Base-by-base conservation (phyloP, 257 asterid species). In the Lantana camara region DNA sequence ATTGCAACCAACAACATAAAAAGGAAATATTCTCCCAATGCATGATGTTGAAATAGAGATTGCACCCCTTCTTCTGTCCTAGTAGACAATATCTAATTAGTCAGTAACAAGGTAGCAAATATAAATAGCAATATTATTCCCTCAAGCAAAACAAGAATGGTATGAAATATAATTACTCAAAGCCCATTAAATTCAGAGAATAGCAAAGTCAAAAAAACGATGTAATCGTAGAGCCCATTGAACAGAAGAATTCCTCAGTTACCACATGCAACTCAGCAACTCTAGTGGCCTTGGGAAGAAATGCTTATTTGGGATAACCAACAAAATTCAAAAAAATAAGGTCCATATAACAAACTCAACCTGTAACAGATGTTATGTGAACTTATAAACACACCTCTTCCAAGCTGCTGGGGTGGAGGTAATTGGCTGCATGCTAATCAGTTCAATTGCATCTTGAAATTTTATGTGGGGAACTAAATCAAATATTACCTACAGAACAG, bases 341-440 rank as follows among this genome's bases (percentile, higher is more conserved):
- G 15, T 21, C 30, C 61, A 4, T 11, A 15, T 8, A 38, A 73
- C 37, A 57, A 70, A 23, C 51, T 20, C 20, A 64, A 62, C 37
- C 2, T 34, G 15, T 42, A 45, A 44, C 5, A 60, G 59, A 45
- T 42, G 46, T 57, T 52, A 71, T 32, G 68, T 22, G 51, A 60
- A 70, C 52, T 21, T 56, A 58, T 45, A 62, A 54, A 30, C 64
- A 68, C 72, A 93, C 99, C 97, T 87, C 84, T 80, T 93, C 96
- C 96, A 89, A 80, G 99, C 99, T 61, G 86, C 95, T 42, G 87
- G 66, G 73, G 86, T 85, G 56, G 99, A 93, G 75, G 91, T 83
- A 73, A 87, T 87, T 11, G 99, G 99, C 88, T 93, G 97, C 99
- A 87, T 85, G 86, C 96, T 90, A 60, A 93, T 86, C 78, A 93